A percentile compares a stretch with the other conserved stretches of the same genome.
Conservation (phyloP, 331 rosid species). For the Spiraea crenata region DNA sequence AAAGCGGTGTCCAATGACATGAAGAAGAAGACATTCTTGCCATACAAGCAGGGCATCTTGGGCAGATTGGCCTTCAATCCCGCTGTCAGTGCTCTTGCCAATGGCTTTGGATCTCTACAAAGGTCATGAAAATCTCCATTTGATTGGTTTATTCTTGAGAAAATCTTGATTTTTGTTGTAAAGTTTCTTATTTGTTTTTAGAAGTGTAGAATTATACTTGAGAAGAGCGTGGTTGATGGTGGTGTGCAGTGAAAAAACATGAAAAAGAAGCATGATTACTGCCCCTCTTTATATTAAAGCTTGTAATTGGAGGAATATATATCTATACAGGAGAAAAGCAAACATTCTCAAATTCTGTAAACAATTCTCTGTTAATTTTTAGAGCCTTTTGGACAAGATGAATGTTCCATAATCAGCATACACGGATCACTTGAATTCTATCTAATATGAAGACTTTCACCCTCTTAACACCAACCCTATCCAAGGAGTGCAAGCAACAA, state of each 20-base stretch:
- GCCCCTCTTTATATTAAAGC: constrained; percentile 5
- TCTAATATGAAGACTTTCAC: too few relatives aligned
- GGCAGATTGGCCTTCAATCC: constrained; percentile 65
- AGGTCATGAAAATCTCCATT: constrained; percentile 20
- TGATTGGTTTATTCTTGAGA: background rate
- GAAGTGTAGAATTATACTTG: constrained; percentile 3
- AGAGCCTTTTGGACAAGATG: too few relatives aligned
- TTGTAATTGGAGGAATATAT: constrained; percentile 3
- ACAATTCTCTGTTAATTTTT: background rate
- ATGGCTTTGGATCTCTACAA: constrained; percentile 48
- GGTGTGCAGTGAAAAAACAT: constrained; percentile 8
- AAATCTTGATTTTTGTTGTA: constrained; percentile 9
- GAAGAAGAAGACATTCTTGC: constrained; percentile 86
- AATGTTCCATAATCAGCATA: too few relatives aligned
- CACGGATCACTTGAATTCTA: too few relatives aligned
- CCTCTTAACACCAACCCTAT: too few relatives aligned
- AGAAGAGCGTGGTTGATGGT: constrained; percentile 5
- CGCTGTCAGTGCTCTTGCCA: constrained; percentile 38
- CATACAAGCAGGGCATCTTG: constrained; percentile 80
- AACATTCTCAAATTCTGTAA: background rate
- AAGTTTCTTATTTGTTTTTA: background rate
- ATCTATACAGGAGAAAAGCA: background rate
- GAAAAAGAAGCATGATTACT: constrained; percentile 1
- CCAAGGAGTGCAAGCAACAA: too few relatives aligned
- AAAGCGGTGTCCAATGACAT: constrained; percentile 63